Percentiles rank a stretch among this genome's conserved stretches.
Conservation (phyloP, 495 filamentous ascomycete species). For the Aspergillus hancockii region DNA sequence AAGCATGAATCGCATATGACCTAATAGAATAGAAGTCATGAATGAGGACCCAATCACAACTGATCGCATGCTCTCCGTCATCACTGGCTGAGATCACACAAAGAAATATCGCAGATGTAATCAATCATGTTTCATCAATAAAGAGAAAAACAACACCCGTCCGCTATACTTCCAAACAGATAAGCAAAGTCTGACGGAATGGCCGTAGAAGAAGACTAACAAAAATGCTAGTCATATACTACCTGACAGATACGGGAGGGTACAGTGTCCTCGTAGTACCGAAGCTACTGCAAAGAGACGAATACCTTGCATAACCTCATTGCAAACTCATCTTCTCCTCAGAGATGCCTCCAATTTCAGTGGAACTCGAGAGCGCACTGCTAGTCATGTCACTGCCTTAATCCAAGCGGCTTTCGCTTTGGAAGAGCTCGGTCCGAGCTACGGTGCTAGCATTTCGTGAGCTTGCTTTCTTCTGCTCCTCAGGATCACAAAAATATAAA, state of each 20-base stretch:
- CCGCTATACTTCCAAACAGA: too few relatives aligned
- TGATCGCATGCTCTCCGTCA: too few relatives aligned
- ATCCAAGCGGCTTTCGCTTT: neutral
- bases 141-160: too few relatives aligned
- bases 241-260: neutral
- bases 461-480: constrained; percentile 9
- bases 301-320: constrained; percentile 8
- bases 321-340: constrained; percentile 9
- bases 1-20: too few relatives aligned
- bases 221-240: neutral
- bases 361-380: neutral
- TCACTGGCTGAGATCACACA: too few relatives aligned
- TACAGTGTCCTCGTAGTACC: too few relatives aligned
- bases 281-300: neutral
- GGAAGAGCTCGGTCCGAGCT: neutral
- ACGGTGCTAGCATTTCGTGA: neutral
- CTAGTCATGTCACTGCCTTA: neutral
- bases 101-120: too few relatives aligned
- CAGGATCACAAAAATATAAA: constrained; percentile 19
- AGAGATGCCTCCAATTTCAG: neutral
- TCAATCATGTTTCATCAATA: too few relatives aligned
- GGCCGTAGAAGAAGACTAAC: neutral
- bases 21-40: too few relatives aligned
- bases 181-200: too few relatives aligned
- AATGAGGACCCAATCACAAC: too few relatives aligned